phyloP scores from a whole-genome alignment of 2,329 filamentous ascomycete genomes.

The Dactylellina sp. region DNA sequence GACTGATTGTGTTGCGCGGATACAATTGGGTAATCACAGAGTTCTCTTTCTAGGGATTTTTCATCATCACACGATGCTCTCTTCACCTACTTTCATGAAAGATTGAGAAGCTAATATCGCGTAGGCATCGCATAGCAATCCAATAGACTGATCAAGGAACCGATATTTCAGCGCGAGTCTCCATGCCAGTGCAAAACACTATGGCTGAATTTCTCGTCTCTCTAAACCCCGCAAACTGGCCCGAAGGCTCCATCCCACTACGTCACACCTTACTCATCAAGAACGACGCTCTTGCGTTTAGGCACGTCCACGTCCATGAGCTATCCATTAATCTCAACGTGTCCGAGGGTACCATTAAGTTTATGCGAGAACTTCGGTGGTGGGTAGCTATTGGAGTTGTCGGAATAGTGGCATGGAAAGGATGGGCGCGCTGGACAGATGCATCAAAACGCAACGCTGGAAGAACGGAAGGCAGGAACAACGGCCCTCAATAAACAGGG shows the following conservation, averaged over 20 bases:
- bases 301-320: slow-evolving; percentile 35
- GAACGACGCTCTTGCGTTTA: slow-evolving; percentile 26
- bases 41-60: no score
- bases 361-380: slow-evolving; percentile 40
- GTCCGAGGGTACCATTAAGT: slow-evolving; percentile 12
- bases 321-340: slow-evolving; percentile 30
- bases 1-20: no score
- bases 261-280: slow-evolving; percentile 38
- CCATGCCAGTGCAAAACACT: slow-evolving; percentile 24
- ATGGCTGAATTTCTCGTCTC: slow-evolving; percentile 56
- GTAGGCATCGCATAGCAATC: no score
- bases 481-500: background rate
- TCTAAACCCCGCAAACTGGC: slow-evolving; percentile 53
- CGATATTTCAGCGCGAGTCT: background rate
- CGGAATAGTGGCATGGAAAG: slow-evolving; percentile 34
- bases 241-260: slow-evolving; percentile 47
- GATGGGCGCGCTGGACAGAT: slow-evolving; percentile 15
- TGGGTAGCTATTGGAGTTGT: slow-evolving; percentile 23
- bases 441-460: background rate
- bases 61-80: no score
- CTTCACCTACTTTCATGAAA: no score
- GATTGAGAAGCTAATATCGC: no score
- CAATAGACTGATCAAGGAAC: no score
- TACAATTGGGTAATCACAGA: no score
- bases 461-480: background rate